Evolutionary conservation across 306 rosid genomes (phyloP).

Genomic region (Oemleria cerasiformis): DNA sequence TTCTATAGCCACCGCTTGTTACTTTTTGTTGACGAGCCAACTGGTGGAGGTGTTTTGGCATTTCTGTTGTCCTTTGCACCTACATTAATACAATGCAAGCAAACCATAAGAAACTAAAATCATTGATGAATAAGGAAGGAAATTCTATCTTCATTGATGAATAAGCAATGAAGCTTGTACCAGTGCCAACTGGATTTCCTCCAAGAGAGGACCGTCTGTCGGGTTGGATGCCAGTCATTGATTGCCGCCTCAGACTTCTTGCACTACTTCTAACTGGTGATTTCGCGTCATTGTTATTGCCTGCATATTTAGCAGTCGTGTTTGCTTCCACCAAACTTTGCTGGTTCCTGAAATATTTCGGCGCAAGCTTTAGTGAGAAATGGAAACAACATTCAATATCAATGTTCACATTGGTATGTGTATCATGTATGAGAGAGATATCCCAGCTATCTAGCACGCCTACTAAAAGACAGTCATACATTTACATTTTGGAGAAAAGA

Average conservation of each 20-base stretch:
- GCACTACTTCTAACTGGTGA: slow-evolving; percentile 43
- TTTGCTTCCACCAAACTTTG: slow-evolving; percentile 46
- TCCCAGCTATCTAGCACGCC: neutral
- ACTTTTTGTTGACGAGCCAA: slow-evolving; percentile 40
- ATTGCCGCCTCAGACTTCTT: slow-evolving; percentile 65
- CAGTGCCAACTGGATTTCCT: slow-evolving; percentile 49
- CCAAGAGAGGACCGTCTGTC: slow-evolving; percentile 69
- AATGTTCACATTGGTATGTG: neutral
- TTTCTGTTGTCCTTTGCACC: slow-evolving; percentile 54
- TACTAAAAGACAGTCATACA: too few relatives aligned
- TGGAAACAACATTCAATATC: neutral
- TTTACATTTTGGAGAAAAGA: neutral
- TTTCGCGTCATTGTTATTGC: slow-evolving; percentile 29
- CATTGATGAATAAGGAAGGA: neutral
- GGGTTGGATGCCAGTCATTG: slow-evolving; percentile 60
- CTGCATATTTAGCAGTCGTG: slow-evolving; percentile 39
- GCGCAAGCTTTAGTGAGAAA: neutral
- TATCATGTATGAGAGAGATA: neutral
- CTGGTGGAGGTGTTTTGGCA: slow-evolving; percentile 78
- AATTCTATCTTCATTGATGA: neutral
- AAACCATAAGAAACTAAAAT: slow-evolving; percentile 16
- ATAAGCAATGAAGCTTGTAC: slow-evolving; percentile 26
- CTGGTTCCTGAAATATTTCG: slow-evolving; percentile 58
- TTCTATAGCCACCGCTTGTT: slow-evolving; percentile 51
- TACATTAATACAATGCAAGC: slow-evolving; percentile 16